phyloP scores from a whole-genome alignment of 495 filamentous ascomycete species.

The Podospora sp. region DNA sequence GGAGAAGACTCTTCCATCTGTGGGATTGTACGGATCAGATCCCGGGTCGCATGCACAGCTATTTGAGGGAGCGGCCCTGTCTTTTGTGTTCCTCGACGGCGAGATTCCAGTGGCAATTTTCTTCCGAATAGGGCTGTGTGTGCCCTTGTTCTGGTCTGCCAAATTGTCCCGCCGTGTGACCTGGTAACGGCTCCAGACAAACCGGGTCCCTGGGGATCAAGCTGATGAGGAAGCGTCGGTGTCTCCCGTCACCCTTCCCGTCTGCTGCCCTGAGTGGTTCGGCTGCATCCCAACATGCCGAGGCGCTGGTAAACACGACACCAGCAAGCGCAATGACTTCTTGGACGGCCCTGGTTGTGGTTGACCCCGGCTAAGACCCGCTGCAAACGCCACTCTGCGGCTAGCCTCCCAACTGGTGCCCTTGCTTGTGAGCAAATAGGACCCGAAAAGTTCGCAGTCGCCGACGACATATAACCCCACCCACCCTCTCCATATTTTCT shows the following conservation, averaged over 20 bases:
- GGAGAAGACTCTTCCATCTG: background rate
- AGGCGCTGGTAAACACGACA: background rate
- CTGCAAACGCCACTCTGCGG: constrained; percentile 7
- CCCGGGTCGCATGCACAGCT: background rate
- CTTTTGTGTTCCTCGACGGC: background rate
- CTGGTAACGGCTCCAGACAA: background rate
- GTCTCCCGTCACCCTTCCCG: background rate
- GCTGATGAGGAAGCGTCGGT: too few relatives aligned
- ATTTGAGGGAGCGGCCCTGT: background rate
- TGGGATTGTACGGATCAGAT: background rate
- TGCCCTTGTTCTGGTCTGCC: background rate
- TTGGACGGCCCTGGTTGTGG: background rate
- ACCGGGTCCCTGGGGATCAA: background rate
- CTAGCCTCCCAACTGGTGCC: background rate
- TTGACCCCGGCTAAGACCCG: constrained; percentile 1
- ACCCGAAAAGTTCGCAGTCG: background rate
- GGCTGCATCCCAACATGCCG: background rate
- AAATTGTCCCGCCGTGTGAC: background rate
- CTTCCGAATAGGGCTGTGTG: background rate
- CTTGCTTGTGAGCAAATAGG: background rate
- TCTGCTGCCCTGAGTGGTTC: background rate
- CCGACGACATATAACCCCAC: background rate
- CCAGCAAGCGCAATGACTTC: constrained; percentile 5
- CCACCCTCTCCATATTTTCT: constrained; percentile 8
- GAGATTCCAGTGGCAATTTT: background rate